These are phyloP conservation scores for Wickerhamiella bombiphila DNA, from an alignment of 805 yeast species.

Conservation along the genomic window DNA sequence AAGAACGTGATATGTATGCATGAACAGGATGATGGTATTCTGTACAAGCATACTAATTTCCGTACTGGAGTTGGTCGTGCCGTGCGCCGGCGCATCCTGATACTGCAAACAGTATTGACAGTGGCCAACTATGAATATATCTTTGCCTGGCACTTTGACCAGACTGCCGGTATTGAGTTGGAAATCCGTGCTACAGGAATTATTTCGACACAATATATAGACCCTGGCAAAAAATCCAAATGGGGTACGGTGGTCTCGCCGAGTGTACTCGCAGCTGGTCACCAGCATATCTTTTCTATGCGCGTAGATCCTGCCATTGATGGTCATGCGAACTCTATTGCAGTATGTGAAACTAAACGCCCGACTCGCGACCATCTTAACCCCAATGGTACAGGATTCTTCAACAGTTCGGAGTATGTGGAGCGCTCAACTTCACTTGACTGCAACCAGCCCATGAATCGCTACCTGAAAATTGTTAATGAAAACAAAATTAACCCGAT, in stretches of 20 bases:
- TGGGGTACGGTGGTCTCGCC: constrained; percentile 66
- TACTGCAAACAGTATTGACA: constrained; percentile 67
- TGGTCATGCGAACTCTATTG: constrained; percentile 64
- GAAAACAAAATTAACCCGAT: constrained; percentile 56
- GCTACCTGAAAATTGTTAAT: constrained; percentile 61
- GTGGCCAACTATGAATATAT: constrained; percentile 77
- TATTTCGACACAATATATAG: constrained; percentile 72
- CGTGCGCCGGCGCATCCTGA: constrained; percentile 59
- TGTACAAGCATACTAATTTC: constrained; percentile 66
- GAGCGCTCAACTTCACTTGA: constrained; percentile 60
- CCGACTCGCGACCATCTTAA: constrained; percentile 42
- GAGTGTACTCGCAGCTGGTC: constrained; percentile 69
- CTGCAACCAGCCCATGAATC: constrained; percentile 60
- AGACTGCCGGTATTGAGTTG: constrained; percentile 62
- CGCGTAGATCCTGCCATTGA: constrained; percentile 73
- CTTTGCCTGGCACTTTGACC: constrained; percentile 55
- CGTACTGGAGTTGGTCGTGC: constrained; percentile 66
- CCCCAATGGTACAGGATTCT: constrained; percentile 58
- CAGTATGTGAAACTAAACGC: constrained; percentile 53
- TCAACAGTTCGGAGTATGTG: constrained; percentile 43
- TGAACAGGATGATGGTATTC: constrained; percentile 69
- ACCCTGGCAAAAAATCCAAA: constrained; percentile 51
- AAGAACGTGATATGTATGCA: constrained; percentile 70
- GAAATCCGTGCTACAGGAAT: constrained; percentile 81
- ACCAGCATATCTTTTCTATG: constrained; percentile 66